Conservation (phyloP, 2,329 filamentous ascomycete genomes). For the Arthrobotrys sinensis region DNA sequence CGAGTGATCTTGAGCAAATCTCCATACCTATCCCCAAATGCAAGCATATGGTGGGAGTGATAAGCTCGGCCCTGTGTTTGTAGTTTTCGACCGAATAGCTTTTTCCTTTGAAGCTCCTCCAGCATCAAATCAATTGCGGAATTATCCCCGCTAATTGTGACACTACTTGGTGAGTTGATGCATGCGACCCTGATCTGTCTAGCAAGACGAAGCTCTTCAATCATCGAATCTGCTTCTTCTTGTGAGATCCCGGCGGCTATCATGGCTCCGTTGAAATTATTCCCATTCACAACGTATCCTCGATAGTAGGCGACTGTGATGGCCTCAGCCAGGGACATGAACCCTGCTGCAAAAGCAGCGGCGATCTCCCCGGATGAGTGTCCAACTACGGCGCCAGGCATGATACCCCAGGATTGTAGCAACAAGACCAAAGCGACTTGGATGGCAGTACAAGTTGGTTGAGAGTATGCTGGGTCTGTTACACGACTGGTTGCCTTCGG, state of each 20-base stretch:
- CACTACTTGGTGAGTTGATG: conserved; percentile 65
- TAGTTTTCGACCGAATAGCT: conserved; percentile 12
- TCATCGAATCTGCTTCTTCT: conserved; percentile 64
- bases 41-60: conserved; percentile 69
- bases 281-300: conserved; percentile 64
- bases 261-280: conserved; percentile 66
- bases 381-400: conserved; percentile 67
- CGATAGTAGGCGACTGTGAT: conserved; percentile 68
- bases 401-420: conserved; percentile 66
- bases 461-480: conserved; percentile 68
- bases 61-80: conserved; percentile 66
- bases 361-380: conserved; percentile 70
- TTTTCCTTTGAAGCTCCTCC: conserved; percentile 4
- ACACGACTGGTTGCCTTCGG: conserved; percentile 13
- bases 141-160: conserved; percentile 65
- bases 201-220: conserved; percentile 8
- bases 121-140: conserved; percentile 63
- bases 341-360: conserved; percentile 69
- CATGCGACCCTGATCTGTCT: conserved; percentile 20
- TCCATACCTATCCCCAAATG: conserved; percentile 9
- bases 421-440: conserved; percentile 71
- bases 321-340: conserved; percentile 66
- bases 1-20: conserved; percentile 1
- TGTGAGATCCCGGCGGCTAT: conserved; percentile 67
- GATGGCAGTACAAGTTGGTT: conserved; percentile 72